Evolutionary conservation across 177 flowering plant species (phyloP), one percentile per base, ranked within the genome.

Genomic region (Vitis hybrid): DNA sequence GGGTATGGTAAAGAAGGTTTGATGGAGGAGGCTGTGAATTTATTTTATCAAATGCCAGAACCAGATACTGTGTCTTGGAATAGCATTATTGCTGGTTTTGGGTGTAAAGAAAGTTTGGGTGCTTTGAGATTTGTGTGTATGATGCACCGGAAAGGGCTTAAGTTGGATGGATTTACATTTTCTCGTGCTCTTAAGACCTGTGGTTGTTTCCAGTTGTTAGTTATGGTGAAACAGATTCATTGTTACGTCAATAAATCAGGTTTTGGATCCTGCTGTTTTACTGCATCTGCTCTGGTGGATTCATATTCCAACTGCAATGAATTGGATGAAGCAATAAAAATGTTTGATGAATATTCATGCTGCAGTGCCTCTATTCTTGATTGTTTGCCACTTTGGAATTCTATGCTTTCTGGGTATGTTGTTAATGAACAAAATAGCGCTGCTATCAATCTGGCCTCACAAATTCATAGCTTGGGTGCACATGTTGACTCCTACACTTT

Each of bases 241-340:
- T 55, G 76, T 69, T 71, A 74, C 60, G 71, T 69, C n/a, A 4
- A 50, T 6, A 77, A 85, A 81, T 70, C 82, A 52, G 80, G 84
- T 70, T 75, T 75, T 11, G 77, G 68, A 50, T 74, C 65, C 40
- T 69, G 70, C 57, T 73, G 71, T 57, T 83, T 80, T 69, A 68
- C 76, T 55, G 65, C 66, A 1, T 76, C 87, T 0, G 81, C 85
- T n/a, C 76, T 86, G 23, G 45, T 86, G 8, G 84, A 84, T 72
- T 77, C 84, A 85, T 84, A 86, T 66, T 71, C 86, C 6, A 78
- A 80, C 57, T 86, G 88, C 72, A 49, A 66, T 34, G 66, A 18
- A 59, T 52, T 84, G 52, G 62, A 60, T 65, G 83, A 80, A 62
- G 86, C 89, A 34, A 26, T 26, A 21, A 66, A 62, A 26, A 51